phyloP scores from a whole-genome alignment of 2,329 filamentous ascomycete genomes.

The Curvularia verruculosa region DNA sequence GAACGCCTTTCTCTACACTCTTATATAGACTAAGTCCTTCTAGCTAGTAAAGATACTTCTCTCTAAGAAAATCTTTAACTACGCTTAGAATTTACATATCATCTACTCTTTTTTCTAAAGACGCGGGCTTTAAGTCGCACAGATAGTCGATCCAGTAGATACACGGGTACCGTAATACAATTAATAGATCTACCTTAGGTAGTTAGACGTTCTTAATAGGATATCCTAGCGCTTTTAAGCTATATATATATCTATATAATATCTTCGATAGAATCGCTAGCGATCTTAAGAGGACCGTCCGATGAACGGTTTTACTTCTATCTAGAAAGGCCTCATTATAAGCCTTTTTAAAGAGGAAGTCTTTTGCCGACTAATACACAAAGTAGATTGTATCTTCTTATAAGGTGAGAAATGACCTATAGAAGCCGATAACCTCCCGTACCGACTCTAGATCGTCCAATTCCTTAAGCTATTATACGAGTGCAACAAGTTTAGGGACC shows the following conservation, averaged over 20 bases:
- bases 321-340: not conserved
- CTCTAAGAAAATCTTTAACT: not conserved
- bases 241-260: not conserved
- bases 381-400: not conserved
- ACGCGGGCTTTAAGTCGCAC: conserved; percentile 18
- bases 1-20: conserved; percentile 19
- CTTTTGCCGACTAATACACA: conserved; percentile 30
- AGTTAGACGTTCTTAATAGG: not conserved
- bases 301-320: conserved; percentile 14
- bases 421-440: conserved; percentile 39
- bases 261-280: not conserved
- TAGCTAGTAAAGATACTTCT: conserved; percentile 12
- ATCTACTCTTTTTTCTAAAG: not conserved
- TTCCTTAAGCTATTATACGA: conserved; percentile 25
- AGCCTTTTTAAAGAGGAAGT: conserved; percentile 41
- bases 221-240: not conserved
- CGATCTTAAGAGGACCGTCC: not conserved
- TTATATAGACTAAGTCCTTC: conserved; percentile 24
- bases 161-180: conserved; percentile 34
- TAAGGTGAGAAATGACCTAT: conserved; percentile 43
- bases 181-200: conserved; percentile 28
- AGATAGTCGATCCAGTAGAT: conserved; percentile 47
- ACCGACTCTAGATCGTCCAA: conserved; percentile 4
- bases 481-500: conserved; percentile 41
- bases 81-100: not conserved